Base-by-base conservation (phyloP, 1,139 yeast species). In the Geotrichum australiense region DNA sequence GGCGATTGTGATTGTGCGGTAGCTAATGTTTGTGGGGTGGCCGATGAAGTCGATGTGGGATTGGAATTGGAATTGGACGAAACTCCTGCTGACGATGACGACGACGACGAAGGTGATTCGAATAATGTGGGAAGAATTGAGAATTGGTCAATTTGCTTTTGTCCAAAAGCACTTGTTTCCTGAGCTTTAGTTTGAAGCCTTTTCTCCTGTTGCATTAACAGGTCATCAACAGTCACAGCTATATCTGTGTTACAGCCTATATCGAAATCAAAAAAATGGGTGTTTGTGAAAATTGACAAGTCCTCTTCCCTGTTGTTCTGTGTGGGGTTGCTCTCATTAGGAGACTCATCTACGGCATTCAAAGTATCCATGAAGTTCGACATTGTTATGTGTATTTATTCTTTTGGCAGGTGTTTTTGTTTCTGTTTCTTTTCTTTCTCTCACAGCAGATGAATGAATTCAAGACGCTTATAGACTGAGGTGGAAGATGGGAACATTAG, bases 221-320 rank as follows among this genome's bases (percentile, higher is more conserved):
- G 52, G 47, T 65, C 69, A 47, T 63, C 69, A 19, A 62, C 66
- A 4, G 65, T 54, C 5, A 62, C 65, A 6, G 67, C 63, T 43
- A 65, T 61, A 46, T 66, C 68, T 25, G 69, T 64, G 34, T 66
- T 54, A 39, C 66, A 54, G 36, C 70, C 71, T 53, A 66, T 58
- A 44, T 66, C 71, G 45, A 66, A 61, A 53, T 66, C 70, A 50
- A 66, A 66, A 51, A 66, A 66, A 41, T 64, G 63, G 30, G 70
- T 66, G 51, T 66, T 65, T 37, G 69, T 52, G 52, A 66, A 66
- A 39, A 66, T 57, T 34, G 63, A 55, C 42, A 67, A 58, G 47
- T 66, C 70, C 40, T 63, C 69, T 37, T 61, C 64, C 27, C n/a
- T n/a, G n/a, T n/a, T n/a, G n/a, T 36, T 5, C 30, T 8, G 24